These are phyloP conservation scores for Xylaria sp. DNA, from an alignment of 2,329 filamentous ascomycete species.

Conservation along the genomic window DNA sequence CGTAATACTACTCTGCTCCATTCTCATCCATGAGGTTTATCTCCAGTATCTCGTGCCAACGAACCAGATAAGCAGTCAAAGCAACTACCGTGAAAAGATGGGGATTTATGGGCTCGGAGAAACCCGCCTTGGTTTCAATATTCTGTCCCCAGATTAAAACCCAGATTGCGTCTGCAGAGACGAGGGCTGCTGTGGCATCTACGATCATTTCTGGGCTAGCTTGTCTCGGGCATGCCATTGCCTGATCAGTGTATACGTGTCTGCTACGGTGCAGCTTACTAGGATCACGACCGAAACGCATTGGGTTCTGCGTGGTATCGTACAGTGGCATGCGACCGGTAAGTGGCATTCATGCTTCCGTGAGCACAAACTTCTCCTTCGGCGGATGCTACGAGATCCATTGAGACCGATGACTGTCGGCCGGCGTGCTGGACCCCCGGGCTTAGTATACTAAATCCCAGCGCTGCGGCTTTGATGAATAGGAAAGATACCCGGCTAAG, in stretches of 20 bases:
- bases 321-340: slow-evolving; percentile 13
- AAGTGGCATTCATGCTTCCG: slow-evolving; percentile 27
- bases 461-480: slow-evolving; percentile 28
- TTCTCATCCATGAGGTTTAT: background rate
- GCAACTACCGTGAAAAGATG: slow-evolving; percentile 22
- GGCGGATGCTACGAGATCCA: slow-evolving; percentile 22
- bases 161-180: slow-evolving; percentile 13
- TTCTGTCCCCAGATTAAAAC: slow-evolving; percentile 19
- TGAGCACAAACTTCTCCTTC: slow-evolving; percentile 12
- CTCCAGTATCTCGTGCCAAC: slow-evolving; percentile 9
- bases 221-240: slow-evolving; percentile 11
- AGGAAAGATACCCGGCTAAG: slow-evolving; percentile 29
- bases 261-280: slow-evolving; percentile 19
- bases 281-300: slow-evolving; percentile 6
- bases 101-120: slow-evolving; percentile 23
- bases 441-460: slow-evolving; percentile 12
- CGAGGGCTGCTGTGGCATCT: slow-evolving; percentile 18
- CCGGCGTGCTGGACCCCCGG: slow-evolving; percentile 4
- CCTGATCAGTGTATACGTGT: slow-evolving; percentile 12
- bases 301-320: slow-evolving; percentile 2
- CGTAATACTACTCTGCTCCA: slow-evolving; percentile 13
- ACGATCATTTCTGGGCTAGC: slow-evolving; percentile 4
- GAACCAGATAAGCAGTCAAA: slow-evolving; percentile 11
- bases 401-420: background rate
- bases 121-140: slow-evolving; percentile 22